These are phyloP conservation scores for Nematodospora valgi DNA, from an alignment of 805 yeast genomes.

Conservation along the genomic window DNA sequence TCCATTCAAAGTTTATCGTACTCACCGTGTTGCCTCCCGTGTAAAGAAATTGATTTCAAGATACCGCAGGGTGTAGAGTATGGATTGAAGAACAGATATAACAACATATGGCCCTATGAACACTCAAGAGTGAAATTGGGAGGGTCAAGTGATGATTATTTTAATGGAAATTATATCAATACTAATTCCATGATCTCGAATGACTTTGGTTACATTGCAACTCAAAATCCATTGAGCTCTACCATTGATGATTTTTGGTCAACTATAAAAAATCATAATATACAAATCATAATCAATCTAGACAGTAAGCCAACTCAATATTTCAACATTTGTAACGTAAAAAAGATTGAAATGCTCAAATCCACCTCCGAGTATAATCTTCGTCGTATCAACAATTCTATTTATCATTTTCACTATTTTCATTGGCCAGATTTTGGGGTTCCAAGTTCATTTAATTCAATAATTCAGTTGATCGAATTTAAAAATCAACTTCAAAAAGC, in stretches of 20 bases:
- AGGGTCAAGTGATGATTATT: conserved; percentile 26
- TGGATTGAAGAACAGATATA: conserved; percentile 44
- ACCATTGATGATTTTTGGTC: conserved; percentile 46
- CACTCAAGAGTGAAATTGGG: conserved; percentile 41
- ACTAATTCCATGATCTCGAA: conserved; percentile 20
- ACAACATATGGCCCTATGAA: conserved; percentile 48
- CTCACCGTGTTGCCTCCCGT: conserved; percentile 41
- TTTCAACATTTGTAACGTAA: conserved; percentile 1
- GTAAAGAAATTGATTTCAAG: conserved; percentile 37
- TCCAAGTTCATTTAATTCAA: conserved; percentile 28
- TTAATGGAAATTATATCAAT: conserved; percentile 44
- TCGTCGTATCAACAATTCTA: conserved; percentile 14
- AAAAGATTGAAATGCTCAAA: conserved; percentile 7
- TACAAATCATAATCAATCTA: conserved; percentile 24
- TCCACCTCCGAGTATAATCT: conserved; percentile 14
- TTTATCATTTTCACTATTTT: conserved; percentile 38
- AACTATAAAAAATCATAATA: conserved; percentile 30
- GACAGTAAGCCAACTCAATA: conserved; percentile 9
- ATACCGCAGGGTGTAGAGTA: conserved; percentile 43
- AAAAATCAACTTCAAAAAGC: conserved; percentile 24
- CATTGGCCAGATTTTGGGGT: conserved; percentile 50
- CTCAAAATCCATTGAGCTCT: conserved; percentile 41
- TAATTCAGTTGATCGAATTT: conserved; percentile 29
- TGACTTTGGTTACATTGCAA: conserved; percentile 36
- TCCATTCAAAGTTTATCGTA: conserved; percentile 20